Evolutionary conservation across 2,329 filamentous ascomycete species (phyloP).

Genomic region (Aspergillus carbonarius): DNA sequence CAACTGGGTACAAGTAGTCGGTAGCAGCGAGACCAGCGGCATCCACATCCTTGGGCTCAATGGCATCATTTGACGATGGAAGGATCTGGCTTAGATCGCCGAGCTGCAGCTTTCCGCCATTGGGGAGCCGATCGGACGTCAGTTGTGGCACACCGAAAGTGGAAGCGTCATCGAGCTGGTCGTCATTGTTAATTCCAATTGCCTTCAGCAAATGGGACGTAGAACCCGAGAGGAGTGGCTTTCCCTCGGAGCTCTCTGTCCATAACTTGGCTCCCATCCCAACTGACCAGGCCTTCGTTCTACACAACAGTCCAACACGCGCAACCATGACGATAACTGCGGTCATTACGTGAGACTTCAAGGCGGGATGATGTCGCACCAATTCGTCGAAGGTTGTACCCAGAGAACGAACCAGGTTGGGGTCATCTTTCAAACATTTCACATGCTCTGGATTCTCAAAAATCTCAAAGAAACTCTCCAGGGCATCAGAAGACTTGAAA

Average conservation of each 20-base stretch:
- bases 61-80: constrained; percentile 21
- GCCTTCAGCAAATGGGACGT: constrained; percentile 37
- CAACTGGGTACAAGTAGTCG: constrained; percentile 72
- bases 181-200: constrained; percentile 31
- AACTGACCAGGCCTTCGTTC: constrained; percentile 64
- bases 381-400: constrained; percentile 91
- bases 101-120: constrained; percentile 35
- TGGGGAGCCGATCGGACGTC: constrained; percentile 34
- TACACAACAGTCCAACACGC: constrained; percentile 72
- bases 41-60: constrained; percentile 52
- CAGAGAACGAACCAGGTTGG: constrained; percentile 68
- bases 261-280: constrained; percentile 80
- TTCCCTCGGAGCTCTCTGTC: constrained; percentile 59
- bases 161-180: constrained; percentile 23
- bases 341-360: constrained; percentile 77
- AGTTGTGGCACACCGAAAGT: constrained; percentile 29
- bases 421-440: constrained; percentile 74
- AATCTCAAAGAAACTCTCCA: constrained; percentile 90
- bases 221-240: constrained; percentile 60
- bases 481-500: constrained; percentile 76
- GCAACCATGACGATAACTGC: constrained; percentile 88
- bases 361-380: constrained; percentile 82
- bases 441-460: constrained; percentile 92
- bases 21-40: constrained; percentile 55
- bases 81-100: constrained; percentile 32